Evolutionary conservation across 2,329 filamentous ascomycete species (phyloP).

Genomic region (Fusarium sp.): DNA sequence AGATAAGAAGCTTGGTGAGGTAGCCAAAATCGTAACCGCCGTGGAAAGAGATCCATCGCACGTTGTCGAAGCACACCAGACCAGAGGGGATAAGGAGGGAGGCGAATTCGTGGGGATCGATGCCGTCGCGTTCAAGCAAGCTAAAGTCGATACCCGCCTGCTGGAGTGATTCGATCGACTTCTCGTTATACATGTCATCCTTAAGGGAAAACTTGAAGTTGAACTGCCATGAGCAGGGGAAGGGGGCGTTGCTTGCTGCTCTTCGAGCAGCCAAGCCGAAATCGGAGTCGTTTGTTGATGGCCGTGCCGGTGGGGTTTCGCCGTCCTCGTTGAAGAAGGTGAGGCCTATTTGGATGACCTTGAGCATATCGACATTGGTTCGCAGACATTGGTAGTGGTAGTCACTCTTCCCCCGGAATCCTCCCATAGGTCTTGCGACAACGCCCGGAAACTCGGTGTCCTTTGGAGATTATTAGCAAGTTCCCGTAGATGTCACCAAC

Average conservation of each 20-base stretch:
- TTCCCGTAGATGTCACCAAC: background rate
- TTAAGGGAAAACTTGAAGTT: constrained; percentile 97
- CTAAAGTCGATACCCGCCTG: constrained; percentile 94
- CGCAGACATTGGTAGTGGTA: constrained; percentile 99
- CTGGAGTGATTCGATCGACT: constrained; percentile 90
- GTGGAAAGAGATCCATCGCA: constrained; percentile 98
- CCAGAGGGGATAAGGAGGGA: constrained; percentile 92
- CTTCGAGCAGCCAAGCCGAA: constrained; percentile 53
- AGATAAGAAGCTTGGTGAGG: constrained; percentile 91
- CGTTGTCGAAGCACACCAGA: constrained; percentile 85
- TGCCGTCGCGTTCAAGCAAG: constrained; percentile 86
- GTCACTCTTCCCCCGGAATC: constrained; percentile 93
- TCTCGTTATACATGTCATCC: constrained; percentile 97
- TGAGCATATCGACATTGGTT: constrained; percentile 96
- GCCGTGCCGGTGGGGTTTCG: constrained; percentile 82
- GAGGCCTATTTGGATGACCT: constrained; percentile 96
- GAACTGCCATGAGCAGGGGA: constrained; percentile 97
- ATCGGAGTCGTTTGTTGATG: constrained; percentile 60
- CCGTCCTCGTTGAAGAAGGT: constrained; percentile 93
- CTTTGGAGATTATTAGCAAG: constrained; percentile 58
- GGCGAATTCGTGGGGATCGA: constrained; percentile 90
- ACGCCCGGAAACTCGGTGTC: constrained; percentile 99
- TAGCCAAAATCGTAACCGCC: constrained; percentile 99
- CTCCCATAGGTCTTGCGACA: constrained; percentile 93
- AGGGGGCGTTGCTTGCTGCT: constrained; percentile 60